phyloP scores from a whole-genome alignment of 148 eudicot species.

The Cornus suecica region DNA sequence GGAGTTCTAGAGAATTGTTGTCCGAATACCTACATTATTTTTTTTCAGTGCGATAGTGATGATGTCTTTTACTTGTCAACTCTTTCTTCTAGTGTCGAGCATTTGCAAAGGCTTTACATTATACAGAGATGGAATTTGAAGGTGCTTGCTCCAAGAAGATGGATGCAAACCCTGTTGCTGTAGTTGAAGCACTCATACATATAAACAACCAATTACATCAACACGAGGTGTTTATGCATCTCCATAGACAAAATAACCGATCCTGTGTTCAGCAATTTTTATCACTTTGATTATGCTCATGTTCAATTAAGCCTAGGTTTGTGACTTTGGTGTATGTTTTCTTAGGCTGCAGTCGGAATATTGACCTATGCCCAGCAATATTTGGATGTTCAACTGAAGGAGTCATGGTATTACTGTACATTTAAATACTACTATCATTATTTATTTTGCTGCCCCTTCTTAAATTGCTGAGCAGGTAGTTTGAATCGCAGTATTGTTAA shows the following conservation, averaged over 20 bases:
- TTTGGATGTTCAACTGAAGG: slow-evolving; percentile 87
- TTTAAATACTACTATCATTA: background rate
- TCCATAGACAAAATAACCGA: background rate
- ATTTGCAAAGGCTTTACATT: slow-evolving; percentile 98
- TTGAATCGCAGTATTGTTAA: background rate
- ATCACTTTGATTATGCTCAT: background rate
- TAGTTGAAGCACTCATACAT: slow-evolving; percentile 94
- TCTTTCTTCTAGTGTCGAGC: slow-evolving; percentile 77
- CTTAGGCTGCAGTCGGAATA: slow-evolving; percentile 96
- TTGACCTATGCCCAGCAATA: slow-evolving; percentile 90
- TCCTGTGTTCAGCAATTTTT: background rate
- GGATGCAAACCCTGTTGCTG: slow-evolving; percentile 91
- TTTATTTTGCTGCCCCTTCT: background rate
- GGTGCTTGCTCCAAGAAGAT: slow-evolving; percentile 84
- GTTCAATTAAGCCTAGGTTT: background rate
- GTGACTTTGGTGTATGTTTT: slow-evolving; percentile 11
- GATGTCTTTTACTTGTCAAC: background rate
- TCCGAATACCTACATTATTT: background rate
- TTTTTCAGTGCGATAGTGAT: background rate
- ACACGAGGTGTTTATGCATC: slow-evolving; percentile 67
- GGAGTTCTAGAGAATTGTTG: background rate
- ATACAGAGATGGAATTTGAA: slow-evolving; percentile 99
- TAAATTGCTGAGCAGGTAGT: background rate
- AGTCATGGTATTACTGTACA: slow-evolving; percentile 62
- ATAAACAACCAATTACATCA: slow-evolving; percentile 96